Conservation (phyloP, 208 protist genomes). For the Kentomonas sorsogonicus region DNA sequence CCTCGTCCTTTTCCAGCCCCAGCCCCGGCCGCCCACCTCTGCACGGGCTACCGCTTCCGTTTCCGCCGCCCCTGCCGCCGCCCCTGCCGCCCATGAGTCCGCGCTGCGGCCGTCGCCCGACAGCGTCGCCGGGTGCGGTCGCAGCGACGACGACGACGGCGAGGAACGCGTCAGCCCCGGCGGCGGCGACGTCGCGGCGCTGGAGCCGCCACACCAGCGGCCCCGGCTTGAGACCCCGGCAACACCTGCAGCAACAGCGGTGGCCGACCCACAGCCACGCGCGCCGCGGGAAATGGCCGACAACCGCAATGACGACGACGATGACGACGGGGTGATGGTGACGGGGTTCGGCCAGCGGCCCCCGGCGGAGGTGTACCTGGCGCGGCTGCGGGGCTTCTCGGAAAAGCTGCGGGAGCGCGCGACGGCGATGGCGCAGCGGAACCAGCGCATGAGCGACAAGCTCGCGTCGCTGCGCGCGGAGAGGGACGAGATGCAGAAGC, state of each 20-base stretch:
- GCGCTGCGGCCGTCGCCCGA: neutral
- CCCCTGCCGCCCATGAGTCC: neutral
- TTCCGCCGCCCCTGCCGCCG: neutral
- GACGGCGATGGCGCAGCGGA: constrained; percentile 28
- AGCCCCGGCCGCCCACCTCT: neutral
- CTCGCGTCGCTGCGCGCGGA: constrained; percentile 56
- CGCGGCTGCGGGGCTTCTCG: constrained; percentile 30
- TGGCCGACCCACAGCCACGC: neutral
- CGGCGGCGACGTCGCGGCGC: neutral
- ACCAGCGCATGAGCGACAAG: constrained; percentile 29
- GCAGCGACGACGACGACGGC: neutral
- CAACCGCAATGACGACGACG: constrained; percentile 1
- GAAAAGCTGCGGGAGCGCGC: constrained; percentile 27
- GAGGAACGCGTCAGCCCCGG: neutral
- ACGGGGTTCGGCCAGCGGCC: constrained; percentile 35
- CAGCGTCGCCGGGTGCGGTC: neutral
- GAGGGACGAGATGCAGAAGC: constrained; percentile 35
- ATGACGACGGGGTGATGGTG: constrained; percentile 32
- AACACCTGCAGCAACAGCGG: neutral
- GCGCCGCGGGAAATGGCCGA: neutral
- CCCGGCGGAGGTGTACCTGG: constrained; percentile 40
- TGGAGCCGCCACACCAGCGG: neutral
- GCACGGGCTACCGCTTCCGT: too few species aligned
- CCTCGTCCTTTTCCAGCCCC: constrained; percentile 46
- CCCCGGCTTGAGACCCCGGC: neutral